A percentile compares a stretch with the other conserved stretches of the same genome.
Evolutionary conservation across 805 yeast species (phyloP).

Genomic region (Schwanniomyces sp.): DNA sequence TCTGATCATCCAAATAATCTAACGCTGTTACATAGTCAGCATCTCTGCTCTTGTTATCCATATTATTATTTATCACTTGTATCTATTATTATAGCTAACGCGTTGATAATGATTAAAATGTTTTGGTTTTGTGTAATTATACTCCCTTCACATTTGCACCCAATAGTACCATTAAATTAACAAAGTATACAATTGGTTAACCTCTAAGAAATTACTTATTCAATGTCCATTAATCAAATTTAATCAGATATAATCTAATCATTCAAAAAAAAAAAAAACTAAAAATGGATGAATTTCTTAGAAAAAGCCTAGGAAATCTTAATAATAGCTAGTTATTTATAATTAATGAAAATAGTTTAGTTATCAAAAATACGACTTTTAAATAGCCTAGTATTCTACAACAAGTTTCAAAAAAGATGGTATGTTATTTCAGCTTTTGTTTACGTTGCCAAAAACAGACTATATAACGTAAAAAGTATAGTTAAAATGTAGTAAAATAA

Average conservation of each 20-base stretch:
- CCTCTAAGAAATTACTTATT: too few relatives aligned
- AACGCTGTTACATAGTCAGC: slow-evolving; percentile 41
- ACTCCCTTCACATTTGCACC: too few relatives aligned
- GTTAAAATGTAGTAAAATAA: neutral
- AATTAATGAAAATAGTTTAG: too few relatives aligned
- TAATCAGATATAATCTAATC: too few relatives aligned
- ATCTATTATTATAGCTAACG: neutral
- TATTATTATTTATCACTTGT: neutral
- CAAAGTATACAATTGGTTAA: too few relatives aligned
- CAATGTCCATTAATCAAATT: too few relatives aligned
- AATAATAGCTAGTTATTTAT: too few relatives aligned
- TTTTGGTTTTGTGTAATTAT: neutral
- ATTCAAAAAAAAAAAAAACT: too few relatives aligned
- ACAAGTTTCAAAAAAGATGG: neutral
- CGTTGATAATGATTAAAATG: neutral
- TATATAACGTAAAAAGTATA: neutral
- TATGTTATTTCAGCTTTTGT: neutral
- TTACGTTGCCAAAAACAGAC: neutral
- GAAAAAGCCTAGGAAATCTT: too few relatives aligned
- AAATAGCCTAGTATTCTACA: neutral
- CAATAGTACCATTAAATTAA: too few relatives aligned
- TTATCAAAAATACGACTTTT: too few relatives aligned
- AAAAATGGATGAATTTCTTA: too few relatives aligned
- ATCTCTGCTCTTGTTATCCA: neutral
- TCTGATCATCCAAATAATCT: slow-evolving; percentile 46